phyloP scores from a whole-genome alignment of 1,284 basidiomycete genomes.

The Ceratobasidium sp. region DNA sequence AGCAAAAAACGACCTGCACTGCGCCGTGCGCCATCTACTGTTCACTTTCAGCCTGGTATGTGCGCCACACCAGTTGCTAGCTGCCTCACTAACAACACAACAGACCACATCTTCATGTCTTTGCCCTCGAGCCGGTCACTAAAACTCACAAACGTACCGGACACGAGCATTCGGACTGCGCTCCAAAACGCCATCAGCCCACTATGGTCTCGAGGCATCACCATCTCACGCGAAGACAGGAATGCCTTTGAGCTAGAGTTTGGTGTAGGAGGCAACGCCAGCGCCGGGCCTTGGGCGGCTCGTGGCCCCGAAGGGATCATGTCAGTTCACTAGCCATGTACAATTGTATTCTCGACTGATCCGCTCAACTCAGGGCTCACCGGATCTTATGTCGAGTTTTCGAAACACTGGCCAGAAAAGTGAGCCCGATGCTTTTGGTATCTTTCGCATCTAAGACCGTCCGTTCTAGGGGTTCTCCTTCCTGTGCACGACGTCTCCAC shows the following conservation, averaged over 20 bases:
- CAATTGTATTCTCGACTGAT: constrained; percentile 14
- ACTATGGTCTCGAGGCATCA: constrained; percentile 37
- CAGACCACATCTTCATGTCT: constrained; percentile 41
- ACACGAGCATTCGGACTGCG: constrained; percentile 31
- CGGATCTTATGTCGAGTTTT: constrained; percentile 39
- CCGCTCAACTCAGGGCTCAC: constrained; percentile 31
- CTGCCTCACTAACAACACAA: constrained; percentile 1
- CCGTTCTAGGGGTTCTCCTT: constrained; percentile 39
- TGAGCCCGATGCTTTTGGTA: constrained; percentile 22
- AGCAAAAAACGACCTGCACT: constrained; percentile 38
- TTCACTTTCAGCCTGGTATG: constrained; percentile 42
- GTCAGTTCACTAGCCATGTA: constrained; percentile 7
- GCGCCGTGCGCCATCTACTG: constrained; percentile 36
- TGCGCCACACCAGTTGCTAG: not conserved
- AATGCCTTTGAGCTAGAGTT: constrained; percentile 38
- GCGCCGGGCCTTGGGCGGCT: constrained; percentile 41
- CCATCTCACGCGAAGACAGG: constrained; percentile 37
- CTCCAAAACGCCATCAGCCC: constrained; percentile 38
- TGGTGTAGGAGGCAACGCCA: constrained; percentile 30
- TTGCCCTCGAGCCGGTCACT: constrained; percentile 41
- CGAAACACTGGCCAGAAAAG: constrained; percentile 41
- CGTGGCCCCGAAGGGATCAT: constrained; percentile 36
- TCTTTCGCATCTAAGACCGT: constrained; percentile 13
- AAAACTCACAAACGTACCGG: constrained; percentile 40
- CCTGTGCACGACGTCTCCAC: constrained; percentile 42